Evolutionary conservation across 345 rosid genomes (phyloP), one percentile per base, ranked within the genome.

Genomic region (Balakata baccata): DNA sequence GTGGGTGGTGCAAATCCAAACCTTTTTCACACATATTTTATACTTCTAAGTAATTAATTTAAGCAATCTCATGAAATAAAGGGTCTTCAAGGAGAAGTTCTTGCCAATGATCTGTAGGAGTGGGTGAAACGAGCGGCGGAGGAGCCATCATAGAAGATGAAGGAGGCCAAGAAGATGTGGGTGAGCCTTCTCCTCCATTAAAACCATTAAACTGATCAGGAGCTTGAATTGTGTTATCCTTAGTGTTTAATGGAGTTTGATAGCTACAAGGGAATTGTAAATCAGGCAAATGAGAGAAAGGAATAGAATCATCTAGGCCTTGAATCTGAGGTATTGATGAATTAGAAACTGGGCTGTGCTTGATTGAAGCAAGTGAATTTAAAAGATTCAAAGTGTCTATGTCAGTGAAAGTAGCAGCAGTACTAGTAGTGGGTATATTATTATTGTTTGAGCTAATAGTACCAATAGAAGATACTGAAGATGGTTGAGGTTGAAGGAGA

Each of bases 281-380:
- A 64, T 84, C 81, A 6, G 90, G 90, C 78, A 89, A 77, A 65
- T 78, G 93, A 74, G 87, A 66, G 75, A 84, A 85, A 71, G 83
- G 74, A 34, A 68, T 56, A 34, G 71, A 73, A 64, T 81, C 82
- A 46, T 54, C 66, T 56, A 78, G 43, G 52, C 77, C 80, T 74
- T 78, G 77, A 81, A 46, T 78, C 84, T 68, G 69, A n/a, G 45
- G 80, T 43, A 43, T 43, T 16, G 62, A 41, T 16, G 54, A 66
- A 50, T 63, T 72, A 47, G 67, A 37, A 20, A 50, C 54, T 74
- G 81, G 77, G 69, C 23, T 66, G 20, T 78, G 78, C 50, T 82
- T 76, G 64, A 74, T 58, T 12, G 85, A 75, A 38, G 75, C 20
- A 65, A 83, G 66, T 57, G 87, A 75, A 69, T 81, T 82, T 74